Percentiles rank a stretch among this genome's conserved stretches.
Evolutionary conservation across 2,329 filamentous ascomycete genomes (phyloP).

Genomic region (Dactylellina cionopaga): DNA sequence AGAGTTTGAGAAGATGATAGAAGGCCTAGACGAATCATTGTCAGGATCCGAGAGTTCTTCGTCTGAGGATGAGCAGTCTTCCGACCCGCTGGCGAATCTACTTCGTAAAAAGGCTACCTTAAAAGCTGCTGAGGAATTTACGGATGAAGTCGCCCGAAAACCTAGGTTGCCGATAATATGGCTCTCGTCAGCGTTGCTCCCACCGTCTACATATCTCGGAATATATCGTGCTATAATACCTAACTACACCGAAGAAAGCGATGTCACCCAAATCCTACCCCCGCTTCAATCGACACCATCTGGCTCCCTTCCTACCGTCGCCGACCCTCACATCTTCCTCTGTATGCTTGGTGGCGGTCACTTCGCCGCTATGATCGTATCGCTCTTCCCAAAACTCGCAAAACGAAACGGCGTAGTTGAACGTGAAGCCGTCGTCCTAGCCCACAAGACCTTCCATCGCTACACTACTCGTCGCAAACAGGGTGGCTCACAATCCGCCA

Average conservation of each 20-base stretch:
- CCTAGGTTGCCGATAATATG: slow-evolving; percentile 81
- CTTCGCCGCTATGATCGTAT: slow-evolving; percentile 96
- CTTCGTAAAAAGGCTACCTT: slow-evolving; percentile 74
- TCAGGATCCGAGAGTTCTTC: slow-evolving; percentile 81
- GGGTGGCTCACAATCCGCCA: slow-evolving; percentile 92
- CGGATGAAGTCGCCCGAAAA: slow-evolving; percentile 64
- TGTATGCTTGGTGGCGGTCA: slow-evolving; percentile 99
- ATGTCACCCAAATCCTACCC: slow-evolving; percentile 74
- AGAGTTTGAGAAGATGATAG: slow-evolving; percentile 88
- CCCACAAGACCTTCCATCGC: slow-evolving; percentile 96
- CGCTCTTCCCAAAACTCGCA: slow-evolving; percentile 79
- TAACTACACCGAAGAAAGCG: slow-evolving; percentile 72
- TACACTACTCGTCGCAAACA: slow-evolving; percentile 97
- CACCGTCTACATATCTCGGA: slow-evolving; percentile 81
- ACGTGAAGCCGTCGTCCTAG: slow-evolving; percentile 84
- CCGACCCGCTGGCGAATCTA: slow-evolving; percentile 57
- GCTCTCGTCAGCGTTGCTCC: slow-evolving; percentile 80
- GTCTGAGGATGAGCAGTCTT: slow-evolving; percentile 71
- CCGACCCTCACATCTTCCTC: slow-evolving; percentile 83
- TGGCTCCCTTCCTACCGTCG: slow-evolving; percentile 76
- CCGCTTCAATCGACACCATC: slow-evolving; percentile 63
- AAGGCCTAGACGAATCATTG: slow-evolving; percentile 82
- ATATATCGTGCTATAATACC: slow-evolving; percentile 86
- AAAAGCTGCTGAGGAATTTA: slow-evolving; percentile 65
- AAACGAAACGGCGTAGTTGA: slow-evolving; percentile 78